These are phyloP conservation scores for Aciculosporium take DNA, from an alignment of 2,329 filamentous ascomycete species.

Conservation along the genomic window DNA sequence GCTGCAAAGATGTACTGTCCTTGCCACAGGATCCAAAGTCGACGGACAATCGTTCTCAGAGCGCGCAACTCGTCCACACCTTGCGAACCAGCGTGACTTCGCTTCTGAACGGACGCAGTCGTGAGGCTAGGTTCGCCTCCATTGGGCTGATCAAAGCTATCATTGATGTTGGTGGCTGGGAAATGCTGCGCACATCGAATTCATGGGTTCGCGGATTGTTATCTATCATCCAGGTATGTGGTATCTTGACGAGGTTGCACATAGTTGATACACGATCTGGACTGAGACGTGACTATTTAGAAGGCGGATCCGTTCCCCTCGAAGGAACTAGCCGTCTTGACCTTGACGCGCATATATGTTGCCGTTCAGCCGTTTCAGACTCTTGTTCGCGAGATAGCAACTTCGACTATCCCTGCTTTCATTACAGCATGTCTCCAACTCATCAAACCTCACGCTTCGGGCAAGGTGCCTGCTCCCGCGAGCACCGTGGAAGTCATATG, in stretches of 20 bases:
- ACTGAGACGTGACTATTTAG: slow-evolving; percentile 25
- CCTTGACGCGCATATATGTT: slow-evolving; percentile 70
- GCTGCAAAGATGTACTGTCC: slow-evolving; percentile 48
- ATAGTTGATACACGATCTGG: neutral
- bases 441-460: slow-evolving; percentile 29
- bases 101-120: slow-evolving; percentile 60
- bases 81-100: slow-evolving; percentile 65
- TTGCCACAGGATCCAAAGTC: slow-evolving; percentile 44
- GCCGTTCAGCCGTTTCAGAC: slow-evolving; percentile 73
- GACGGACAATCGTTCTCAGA: slow-evolving; percentile 49
- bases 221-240: slow-evolving; percentile 52
- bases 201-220: slow-evolving; percentile 69
- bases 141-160: slow-evolving; percentile 66
- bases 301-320: slow-evolving; percentile 64
- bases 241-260: neutral
- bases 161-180: slow-evolving; percentile 73
- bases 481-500: slow-evolving; percentile 53
- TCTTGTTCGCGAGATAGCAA: slow-evolving; percentile 74
- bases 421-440: slow-evolving; percentile 59
- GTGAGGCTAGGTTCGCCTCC: slow-evolving; percentile 64
- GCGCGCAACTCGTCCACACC: slow-evolving; percentile 60
- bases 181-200: slow-evolving; percentile 57
- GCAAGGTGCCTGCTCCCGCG: slow-evolving; percentile 19
- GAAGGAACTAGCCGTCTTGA: slow-evolving; percentile 64
- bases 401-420: slow-evolving; percentile 63